Percentiles rank a stretch among this genome's conserved stretches.
Conservation (phyloP, 2,329 filamentous ascomycete genomes). For the Sporothrix phasma region DNA sequence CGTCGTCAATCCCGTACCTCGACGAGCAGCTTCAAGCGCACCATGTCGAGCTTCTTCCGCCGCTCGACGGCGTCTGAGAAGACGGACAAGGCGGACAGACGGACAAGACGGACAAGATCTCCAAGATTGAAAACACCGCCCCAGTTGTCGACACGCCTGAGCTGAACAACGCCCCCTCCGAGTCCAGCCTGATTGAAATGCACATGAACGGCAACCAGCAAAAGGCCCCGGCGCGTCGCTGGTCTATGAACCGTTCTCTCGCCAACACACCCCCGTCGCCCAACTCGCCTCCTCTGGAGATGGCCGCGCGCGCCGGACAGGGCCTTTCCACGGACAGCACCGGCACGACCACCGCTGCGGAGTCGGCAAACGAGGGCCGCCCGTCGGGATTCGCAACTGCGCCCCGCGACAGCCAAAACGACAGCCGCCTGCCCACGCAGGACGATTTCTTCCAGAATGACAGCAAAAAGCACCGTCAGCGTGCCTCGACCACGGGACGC, state of each 20-base stretch:
- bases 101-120: background rate
- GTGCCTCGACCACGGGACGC: conserved; percentile 37
- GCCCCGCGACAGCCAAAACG: background rate
- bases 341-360: conserved; percentile 10
- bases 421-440: conserved; percentile 30
- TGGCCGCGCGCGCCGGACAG: conserved; percentile 26
- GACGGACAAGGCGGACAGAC: background rate
- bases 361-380: conserved; percentile 5
- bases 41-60: conserved; percentile 41
- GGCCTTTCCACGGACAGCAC: conserved; percentile 17
- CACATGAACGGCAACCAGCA: conserved; percentile 11
- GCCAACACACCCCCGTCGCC: conserved; percentile 43
- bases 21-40: conserved; percentile 38
- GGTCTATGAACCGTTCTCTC: conserved; percentile 38
- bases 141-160: conserved; percentile 15
- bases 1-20: conserved; percentile 32
- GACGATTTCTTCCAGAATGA: conserved; percentile 36
- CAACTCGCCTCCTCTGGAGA: conserved; percentile 33
- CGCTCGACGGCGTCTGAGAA: conserved; percentile 23
- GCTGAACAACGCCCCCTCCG: conserved; percentile 18
- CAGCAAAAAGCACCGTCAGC: conserved; percentile 39
- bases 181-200: conserved; percentile 23
- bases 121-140: background rate
- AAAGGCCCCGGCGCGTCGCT: conserved; percentile 30
- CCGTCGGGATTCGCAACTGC: background rate